Evolutionary conservation across 2,329 filamentous ascomycete species (phyloP).

Genomic region (Aspergillus sp.): DNA sequence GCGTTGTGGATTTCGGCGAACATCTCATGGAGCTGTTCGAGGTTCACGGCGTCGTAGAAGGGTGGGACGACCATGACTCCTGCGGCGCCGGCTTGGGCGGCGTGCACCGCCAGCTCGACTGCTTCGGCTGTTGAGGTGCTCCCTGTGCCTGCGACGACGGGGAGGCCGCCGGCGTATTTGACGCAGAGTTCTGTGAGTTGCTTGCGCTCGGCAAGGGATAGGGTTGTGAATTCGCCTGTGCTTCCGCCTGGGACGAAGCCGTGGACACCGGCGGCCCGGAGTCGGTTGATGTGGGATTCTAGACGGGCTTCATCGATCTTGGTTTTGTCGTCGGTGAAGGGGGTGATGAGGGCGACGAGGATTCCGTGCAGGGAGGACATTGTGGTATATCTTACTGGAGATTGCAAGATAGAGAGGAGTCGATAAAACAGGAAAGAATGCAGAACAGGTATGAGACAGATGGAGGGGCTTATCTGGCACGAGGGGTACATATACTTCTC

Average conservation of each 20-base stretch:
- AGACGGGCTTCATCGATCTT: slow-evolving; percentile 43
- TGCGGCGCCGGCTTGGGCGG: slow-evolving; percentile 40
- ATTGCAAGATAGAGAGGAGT: background rate
- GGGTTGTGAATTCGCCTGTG: slow-evolving; percentile 52
- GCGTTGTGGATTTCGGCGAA: slow-evolving; percentile 44
- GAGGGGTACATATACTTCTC: too few relatives aligned
- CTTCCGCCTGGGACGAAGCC: slow-evolving; percentile 53
- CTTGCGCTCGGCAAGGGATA: slow-evolving; percentile 48
- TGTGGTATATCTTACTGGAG: background rate
- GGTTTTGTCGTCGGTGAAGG: slow-evolving; percentile 46
- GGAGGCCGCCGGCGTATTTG: slow-evolving; percentile 27
- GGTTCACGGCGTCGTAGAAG: slow-evolving; percentile 49
- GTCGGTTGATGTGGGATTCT: slow-evolving; percentile 47
- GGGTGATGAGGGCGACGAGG: slow-evolving; percentile 52
- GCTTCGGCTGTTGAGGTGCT: slow-evolving; percentile 43
- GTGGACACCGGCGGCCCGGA: slow-evolving; percentile 48
- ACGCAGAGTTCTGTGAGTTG: slow-evolving; percentile 39
- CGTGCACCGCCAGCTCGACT: slow-evolving; percentile 45
- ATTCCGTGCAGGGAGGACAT: slow-evolving; percentile 38
- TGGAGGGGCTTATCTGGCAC: too few relatives aligned
- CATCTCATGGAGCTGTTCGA: slow-evolving; percentile 41
- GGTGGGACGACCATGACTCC: slow-evolving; percentile 53
- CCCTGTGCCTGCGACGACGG: slow-evolving; percentile 38
- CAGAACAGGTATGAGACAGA: too few relatives aligned
- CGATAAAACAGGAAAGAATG: too few relatives aligned